Conservation (phyloP, 202 grass and related monocot genomes). For the Panicum hallii region DNA sequence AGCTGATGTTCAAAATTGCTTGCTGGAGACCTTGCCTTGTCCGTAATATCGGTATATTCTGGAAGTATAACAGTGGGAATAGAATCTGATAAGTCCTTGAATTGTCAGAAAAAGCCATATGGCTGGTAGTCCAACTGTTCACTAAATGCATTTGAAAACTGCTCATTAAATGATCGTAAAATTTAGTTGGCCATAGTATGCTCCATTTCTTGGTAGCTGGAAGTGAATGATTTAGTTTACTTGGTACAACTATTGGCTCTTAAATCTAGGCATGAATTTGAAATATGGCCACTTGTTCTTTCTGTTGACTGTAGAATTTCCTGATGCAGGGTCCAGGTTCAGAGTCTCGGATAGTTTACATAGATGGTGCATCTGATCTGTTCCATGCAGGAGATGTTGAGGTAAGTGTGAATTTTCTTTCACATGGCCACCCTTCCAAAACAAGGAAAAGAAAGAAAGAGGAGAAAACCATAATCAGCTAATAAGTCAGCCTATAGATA, state of each 20-base stretch:
- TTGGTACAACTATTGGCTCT: neutral
- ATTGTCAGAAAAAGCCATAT: neutral
- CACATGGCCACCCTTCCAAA: neutral
- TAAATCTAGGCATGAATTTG: neutral
- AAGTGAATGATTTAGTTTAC: conserved; percentile 1
- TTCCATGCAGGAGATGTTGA: conserved; percentile 99
- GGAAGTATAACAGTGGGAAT: neutral
- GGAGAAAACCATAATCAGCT: neutral
- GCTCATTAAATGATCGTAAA: neutral
- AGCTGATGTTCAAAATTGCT: neutral
- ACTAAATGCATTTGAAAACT: neutral
- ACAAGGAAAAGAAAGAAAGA: neutral
- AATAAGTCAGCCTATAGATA: conserved; percentile 1
- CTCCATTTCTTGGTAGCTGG: conserved; percentile 9
- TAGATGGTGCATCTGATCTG: conserved; percentile 97
- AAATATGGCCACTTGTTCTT: neutral
- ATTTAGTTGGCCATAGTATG: neutral
- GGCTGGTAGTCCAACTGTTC: neutral
- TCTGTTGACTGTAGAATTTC: conserved; percentile 44
- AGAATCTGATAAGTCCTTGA: neutral
- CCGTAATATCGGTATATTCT: neutral
- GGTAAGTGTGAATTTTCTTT: conserved; percentile 45
- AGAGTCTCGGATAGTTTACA: conserved; percentile 92
- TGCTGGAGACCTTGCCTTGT: neutral
- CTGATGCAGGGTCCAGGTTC: conserved; percentile 75